phyloP scores from a whole-genome alignment of 2,329 filamentous ascomycete species.

The Claviceps lovelessii region DNA sequence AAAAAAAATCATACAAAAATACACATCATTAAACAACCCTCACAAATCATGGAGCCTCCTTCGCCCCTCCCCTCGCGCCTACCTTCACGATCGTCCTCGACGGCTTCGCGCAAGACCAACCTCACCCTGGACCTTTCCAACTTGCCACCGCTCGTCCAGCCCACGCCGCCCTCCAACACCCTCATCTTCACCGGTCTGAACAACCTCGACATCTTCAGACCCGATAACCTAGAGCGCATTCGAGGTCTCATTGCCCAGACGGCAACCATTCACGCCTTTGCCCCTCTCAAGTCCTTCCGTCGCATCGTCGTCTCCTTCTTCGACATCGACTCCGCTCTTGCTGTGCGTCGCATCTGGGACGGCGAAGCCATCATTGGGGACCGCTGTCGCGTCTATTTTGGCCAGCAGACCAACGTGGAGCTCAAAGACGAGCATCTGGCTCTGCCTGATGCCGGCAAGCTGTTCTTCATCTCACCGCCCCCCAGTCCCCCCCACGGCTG shows the following conservation, averaged over 20 bases:
- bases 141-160: slow-evolving; percentile 53
- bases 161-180: slow-evolving; percentile 68
- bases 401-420: slow-evolving; percentile 44
- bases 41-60: slow-evolving; percentile 20
- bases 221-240: slow-evolving; percentile 60
- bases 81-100: slow-evolving; percentile 31
- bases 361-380: slow-evolving; percentile 59
- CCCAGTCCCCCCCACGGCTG: slow-evolving; percentile 55
- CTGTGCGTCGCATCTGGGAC: slow-evolving; percentile 59
- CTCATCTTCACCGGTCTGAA: slow-evolving; percentile 72
- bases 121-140: slow-evolving; percentile 62
- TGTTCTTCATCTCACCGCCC: slow-evolving; percentile 60
- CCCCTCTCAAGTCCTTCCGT: slow-evolving; percentile 68
- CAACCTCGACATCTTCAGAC: slow-evolving; percentile 57
- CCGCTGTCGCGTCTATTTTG: slow-evolving; percentile 54
- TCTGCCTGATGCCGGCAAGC: slow-evolving; percentile 55
- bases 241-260: slow-evolving; percentile 54
- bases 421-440: slow-evolving; percentile 42
- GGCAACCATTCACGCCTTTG: slow-evolving; percentile 63
- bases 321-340: slow-evolving; percentile 52
- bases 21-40: slow-evolving; percentile 3
- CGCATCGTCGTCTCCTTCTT: slow-evolving; percentile 71
- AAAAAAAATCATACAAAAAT: background rate
- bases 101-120: slow-evolving; percentile 29
- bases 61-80: slow-evolving; percentile 23